Evolutionary conservation across 164 flowering plant species (phyloP).

Genomic region (Vitis rotundifolia): DNA sequence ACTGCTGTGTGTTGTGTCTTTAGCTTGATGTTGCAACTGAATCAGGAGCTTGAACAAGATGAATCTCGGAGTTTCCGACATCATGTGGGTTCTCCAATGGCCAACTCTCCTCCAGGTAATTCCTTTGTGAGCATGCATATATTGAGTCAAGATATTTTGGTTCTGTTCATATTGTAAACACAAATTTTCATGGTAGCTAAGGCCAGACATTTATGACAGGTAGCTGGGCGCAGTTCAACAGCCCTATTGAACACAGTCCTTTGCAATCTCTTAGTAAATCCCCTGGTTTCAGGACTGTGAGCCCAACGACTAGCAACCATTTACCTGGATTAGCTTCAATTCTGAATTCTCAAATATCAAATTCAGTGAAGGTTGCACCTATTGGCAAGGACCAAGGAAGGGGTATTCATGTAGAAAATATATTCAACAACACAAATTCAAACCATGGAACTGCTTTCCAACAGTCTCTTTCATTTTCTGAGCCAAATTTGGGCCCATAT

Average conservation of each 20-base stretch:
- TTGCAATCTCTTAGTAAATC: constrained; percentile 56
- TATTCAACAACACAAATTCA: constrained; percentile 35
- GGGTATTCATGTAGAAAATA: constrained; percentile 43
- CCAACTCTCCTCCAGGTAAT: constrained; percentile 85
- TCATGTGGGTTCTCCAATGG: constrained; percentile 80
- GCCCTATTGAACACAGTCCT: constrained; percentile 64
- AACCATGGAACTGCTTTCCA: constrained; percentile 39
- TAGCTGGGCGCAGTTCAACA: constrained; percentile 68
- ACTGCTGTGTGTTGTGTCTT: constrained; percentile 9
- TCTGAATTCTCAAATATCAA: constrained; percentile 56
- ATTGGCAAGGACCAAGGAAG: constrained; percentile 69
- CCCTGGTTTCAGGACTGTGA: constrained; percentile 51
- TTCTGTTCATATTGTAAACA: neutral
- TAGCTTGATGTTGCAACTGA: constrained; percentile 85
- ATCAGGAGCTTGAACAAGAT: constrained; percentile 83
- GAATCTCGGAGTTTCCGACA: constrained; percentile 58
- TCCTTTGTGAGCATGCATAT: constrained; percentile 1
- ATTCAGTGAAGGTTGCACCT: constrained; percentile 62
- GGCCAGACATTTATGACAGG: constrained; percentile 43
- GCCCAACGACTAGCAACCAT: constrained; percentile 56
- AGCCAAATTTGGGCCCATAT: constrained; percentile 43
- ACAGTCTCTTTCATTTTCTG: constrained; percentile 71
- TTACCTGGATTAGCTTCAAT: constrained; percentile 75
- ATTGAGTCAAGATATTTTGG: neutral
- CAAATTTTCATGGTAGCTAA: constrained; percentile 7